Percentiles rank a stretch among this genome's conserved stretches.
phyloP scores from a whole-genome alignment of 768 basidiomycete genomes.

The Pulveroboletus ravenelii region DNA sequence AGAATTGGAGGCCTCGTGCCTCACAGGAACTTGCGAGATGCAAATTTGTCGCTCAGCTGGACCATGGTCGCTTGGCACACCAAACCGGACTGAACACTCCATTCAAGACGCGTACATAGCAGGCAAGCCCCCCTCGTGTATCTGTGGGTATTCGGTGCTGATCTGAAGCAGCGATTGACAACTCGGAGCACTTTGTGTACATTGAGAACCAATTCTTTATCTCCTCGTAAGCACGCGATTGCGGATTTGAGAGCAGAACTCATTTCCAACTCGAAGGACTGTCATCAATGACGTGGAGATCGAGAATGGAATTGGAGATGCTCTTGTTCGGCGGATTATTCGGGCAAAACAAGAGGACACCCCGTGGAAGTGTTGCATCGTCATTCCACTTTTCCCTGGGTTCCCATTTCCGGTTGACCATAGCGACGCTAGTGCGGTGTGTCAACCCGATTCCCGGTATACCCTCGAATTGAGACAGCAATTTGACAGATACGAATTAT shows the following conservation, averaged over 20 bases:
- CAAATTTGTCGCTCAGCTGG: constrained; percentile 95
- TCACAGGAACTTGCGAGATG: constrained; percentile 95
- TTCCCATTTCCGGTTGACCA: constrained; percentile 93
- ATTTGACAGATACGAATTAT: constrained; percentile 78
- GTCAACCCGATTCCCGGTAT: constrained; percentile 24
- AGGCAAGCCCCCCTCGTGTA: constrained; percentile 40
- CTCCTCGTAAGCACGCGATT: constrained; percentile 58
- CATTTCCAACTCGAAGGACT: constrained; percentile 48
- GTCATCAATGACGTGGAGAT: constrained; percentile 78
- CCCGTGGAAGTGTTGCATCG: constrained; percentile 88
- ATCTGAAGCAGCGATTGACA: constrained; percentile 65
- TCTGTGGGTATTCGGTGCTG: not conserved
- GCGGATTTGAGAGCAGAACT: not conserved
- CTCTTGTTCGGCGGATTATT: constrained; percentile 85
- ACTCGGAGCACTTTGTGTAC: constrained; percentile 96
- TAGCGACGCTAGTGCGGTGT: constrained; percentile 84
- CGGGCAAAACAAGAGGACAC: constrained; percentile 77
- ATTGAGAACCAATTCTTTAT: constrained; percentile 96
- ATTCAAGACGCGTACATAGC: constrained; percentile 93
- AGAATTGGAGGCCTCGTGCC: constrained; percentile 71
- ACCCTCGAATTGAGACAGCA: not conserved
- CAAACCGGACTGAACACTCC: constrained; percentile 79
- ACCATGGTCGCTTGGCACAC: constrained; percentile 94
- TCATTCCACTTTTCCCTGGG: constrained; percentile 90
- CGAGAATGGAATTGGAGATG: constrained; percentile 94